Percentiles rank a stretch among this genome's conserved stretches.
Evolutionary conservation across 2,329 filamentous ascomycete species (phyloP).

Genomic region (Trichoderma sp.): DNA sequence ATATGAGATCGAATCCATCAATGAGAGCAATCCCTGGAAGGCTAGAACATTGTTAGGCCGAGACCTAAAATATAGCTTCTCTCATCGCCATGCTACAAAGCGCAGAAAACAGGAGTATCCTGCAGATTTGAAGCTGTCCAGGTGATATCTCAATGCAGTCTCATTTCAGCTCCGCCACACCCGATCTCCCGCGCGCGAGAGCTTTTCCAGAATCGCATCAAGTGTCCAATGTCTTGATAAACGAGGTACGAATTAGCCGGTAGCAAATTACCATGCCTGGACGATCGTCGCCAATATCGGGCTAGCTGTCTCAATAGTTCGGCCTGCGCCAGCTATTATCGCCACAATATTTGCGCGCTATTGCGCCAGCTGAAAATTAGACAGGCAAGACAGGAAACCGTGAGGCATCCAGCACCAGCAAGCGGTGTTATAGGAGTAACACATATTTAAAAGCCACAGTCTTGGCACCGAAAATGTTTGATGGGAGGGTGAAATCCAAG

Average conservation of each 20-base stretch:
- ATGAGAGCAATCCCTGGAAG: not conserved
- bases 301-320: conserved; percentile 11
- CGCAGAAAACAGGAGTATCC: not conserved
- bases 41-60: not conserved
- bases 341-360: conserved; percentile 9
- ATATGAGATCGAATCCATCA: not conserved
- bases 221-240: not conserved
- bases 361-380: not conserved
- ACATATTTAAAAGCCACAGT: not conserved
- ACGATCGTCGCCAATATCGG: conserved; percentile 3
- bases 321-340: not conserved
- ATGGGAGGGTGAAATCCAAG: not conserved
- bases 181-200: not conserved
- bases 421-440: not conserved
- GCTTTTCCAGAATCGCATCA: not conserved
- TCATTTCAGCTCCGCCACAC: not conserved
- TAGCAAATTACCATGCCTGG: not conserved
- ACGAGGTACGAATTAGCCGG: not conserved
- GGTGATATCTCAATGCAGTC: not conserved
- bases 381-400: not conserved
- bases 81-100: not conserved
- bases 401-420: not conserved
- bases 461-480: not conserved
- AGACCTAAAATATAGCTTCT: not conserved
- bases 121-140: not conserved